A percentile compares a stretch with the other conserved stretches of the same genome.
Evolutionary conservation across 805 yeast genomes (phyloP).

Genomic region (Starmerella stellata): DNA sequence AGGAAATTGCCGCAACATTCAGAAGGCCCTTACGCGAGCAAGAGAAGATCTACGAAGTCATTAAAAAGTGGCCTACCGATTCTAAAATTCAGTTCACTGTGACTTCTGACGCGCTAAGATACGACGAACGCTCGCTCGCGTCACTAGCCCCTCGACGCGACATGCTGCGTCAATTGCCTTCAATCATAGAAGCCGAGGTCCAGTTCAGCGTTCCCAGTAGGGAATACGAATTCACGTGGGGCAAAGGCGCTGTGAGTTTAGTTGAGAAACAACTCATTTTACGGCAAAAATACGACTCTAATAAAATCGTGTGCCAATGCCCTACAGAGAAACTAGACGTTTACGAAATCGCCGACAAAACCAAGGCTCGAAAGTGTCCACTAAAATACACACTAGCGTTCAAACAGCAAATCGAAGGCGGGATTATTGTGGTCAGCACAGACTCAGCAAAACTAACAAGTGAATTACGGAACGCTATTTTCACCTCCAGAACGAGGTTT

Average conservation of each 20-base stretch:
- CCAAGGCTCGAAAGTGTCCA: no score
- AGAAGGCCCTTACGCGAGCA: conserved; percentile 19
- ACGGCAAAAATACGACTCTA: conserved; percentile 14
- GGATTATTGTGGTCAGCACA: conserved; percentile 15
- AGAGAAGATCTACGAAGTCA: conserved; percentile 16
- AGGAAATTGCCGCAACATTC: conserved; percentile 15
- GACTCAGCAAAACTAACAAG: conserved; percentile 17
- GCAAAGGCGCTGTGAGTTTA: conserved; percentile 9
- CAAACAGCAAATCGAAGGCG: conserved; percentile 14
- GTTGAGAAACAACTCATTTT: conserved; percentile 7
- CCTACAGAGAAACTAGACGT: conserved; percentile 10
- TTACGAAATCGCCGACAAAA: conserved; percentile 14
- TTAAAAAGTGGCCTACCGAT: conserved; percentile 13
- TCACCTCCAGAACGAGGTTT: conserved; percentile 17
- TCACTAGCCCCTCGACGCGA: conserved; percentile 22
- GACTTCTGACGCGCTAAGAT: conserved; percentile 13
- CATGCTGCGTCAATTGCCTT: conserved; percentile 16
- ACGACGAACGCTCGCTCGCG: conserved; percentile 19
- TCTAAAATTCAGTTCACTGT: conserved; percentile 12
- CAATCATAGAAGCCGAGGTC: conserved; percentile 11
- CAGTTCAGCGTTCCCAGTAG: conserved; percentile 7
- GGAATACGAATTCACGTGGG: conserved; percentile 3
- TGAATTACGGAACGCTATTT: conserved; percentile 19
- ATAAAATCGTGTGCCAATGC: conserved; percentile 9
- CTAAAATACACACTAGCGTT: conserved; percentile 14